Evolutionary conservation across 371 early-diverging fungal species (phyloP), one percentile per base, ranked within the genome.

Genomic region (Haplosporangium sp.): DNA sequence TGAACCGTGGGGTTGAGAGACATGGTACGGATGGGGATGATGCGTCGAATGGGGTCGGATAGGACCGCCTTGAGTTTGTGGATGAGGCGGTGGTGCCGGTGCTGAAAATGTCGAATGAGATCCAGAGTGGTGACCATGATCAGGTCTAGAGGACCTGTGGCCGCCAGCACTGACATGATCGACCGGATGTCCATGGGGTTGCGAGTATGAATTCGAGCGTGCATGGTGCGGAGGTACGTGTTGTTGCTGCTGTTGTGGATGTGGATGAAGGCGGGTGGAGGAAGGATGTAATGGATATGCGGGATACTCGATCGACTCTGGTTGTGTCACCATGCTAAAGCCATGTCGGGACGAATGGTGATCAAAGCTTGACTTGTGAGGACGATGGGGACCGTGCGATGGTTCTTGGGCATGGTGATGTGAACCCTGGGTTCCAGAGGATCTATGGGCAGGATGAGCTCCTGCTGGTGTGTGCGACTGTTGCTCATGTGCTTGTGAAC

Each of bases 261-360:
- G 55, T 37, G 29, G 56, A 55, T n/a, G 41, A 45, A 21, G 43
- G 29, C 37, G 56, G 41, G n/a, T 14, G 13, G 4, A 38, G 11
- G 9, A 46, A 21, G 7, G 46, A 36, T 54, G 55, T 13, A 13
- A 55, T 20, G 38, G 46, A 5, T 23, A 29, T 29, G 29, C 29
- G 29, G 41, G 47, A 55, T 60, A 60, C 40, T 67, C 61, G 43
- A 54, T 38, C 23, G 60, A 38, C 40, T 54, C 67, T 9, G 59
- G 60, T 38, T 60, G 67, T 40, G 61, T 55, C 55, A 55, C 63
- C 43, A 42, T 50, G 14, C 61, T 45, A 55, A n/a, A 55, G 23
- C 46, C 37, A 37, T 54, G 55, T 36, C 55, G 55, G 9, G 55
- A 5, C 14, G 21, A 36, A 13, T 54, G 55, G n/a, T 54, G 13